phyloP scores from a whole-genome alignment of 1,284 basidiomycete species.

The Malassezia yamatoensis region DNA sequence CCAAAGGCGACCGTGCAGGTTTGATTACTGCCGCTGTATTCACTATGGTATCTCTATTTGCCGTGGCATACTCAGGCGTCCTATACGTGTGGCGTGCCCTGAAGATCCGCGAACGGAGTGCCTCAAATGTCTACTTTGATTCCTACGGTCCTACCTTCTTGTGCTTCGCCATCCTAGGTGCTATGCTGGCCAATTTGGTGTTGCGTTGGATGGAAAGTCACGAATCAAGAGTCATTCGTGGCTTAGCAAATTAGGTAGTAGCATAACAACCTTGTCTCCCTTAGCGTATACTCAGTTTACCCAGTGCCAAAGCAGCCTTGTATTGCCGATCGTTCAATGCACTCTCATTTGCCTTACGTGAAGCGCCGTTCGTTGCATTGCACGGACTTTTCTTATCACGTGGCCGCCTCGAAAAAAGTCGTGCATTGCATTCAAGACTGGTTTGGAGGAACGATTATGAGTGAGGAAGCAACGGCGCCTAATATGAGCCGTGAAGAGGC shows the following conservation, averaged over 20 bases:
- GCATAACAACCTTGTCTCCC: not conserved
- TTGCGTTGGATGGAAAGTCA: conserved; percentile 31
- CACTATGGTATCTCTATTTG: conserved; percentile 74
- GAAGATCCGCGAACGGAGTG: conserved; percentile 53
- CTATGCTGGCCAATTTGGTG: conserved; percentile 41
- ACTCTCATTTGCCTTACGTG: too few relatives aligned
- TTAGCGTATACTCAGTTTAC: too few relatives aligned
- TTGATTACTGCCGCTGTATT: conserved; percentile 76
- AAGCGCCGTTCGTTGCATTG: too few relatives aligned
- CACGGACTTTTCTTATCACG: too few relatives aligned
- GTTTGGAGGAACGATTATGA: not conserved
- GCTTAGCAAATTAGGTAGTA: conserved; percentile 27
- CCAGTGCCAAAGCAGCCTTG: too few relatives aligned
- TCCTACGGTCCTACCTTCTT: conserved; percentile 39
- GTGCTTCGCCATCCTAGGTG: conserved; percentile 31
- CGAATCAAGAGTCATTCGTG: conserved; percentile 22
- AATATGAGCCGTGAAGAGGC: conserved; percentile 9
- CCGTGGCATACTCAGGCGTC: conserved; percentile 75
- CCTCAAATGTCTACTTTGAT: conserved; percentile 45
- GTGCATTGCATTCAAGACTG: too few relatives aligned
- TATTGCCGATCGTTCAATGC: too few relatives aligned
- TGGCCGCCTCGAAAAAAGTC: too few relatives aligned
- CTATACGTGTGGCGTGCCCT: conserved; percentile 79
- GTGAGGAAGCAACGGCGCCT: not conserved
- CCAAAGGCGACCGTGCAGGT: conserved; percentile 64